phyloP scores from a whole-genome alignment of 805 yeast genomes.

The Blastobotrys mokoenaii region DNA sequence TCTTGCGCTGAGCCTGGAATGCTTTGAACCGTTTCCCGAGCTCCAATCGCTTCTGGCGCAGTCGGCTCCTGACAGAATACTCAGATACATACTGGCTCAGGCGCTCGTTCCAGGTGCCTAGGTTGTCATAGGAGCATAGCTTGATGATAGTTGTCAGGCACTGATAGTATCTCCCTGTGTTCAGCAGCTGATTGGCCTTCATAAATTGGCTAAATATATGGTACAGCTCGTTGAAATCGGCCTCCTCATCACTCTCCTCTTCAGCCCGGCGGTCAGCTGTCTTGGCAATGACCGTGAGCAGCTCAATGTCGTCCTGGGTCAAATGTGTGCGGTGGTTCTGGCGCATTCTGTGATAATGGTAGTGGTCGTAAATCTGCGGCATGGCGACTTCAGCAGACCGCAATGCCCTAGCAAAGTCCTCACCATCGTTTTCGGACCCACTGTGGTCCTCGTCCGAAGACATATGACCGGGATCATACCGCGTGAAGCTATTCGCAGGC shows the following conservation, averaged over 20 bases:
- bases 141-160: constrained; percentile 13
- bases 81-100: constrained; percentile 11
- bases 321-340: too few relatives aligned
- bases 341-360: neutral
- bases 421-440: neutral
- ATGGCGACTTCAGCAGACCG: constrained; percentile 2
- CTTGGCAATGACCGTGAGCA: constrained; percentile 12
- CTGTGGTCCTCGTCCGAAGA: neutral
- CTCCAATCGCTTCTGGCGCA: neutral
- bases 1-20: neutral
- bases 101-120: constrained; percentile 14
- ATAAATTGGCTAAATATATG: constrained; percentile 10
- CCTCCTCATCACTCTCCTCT: neutral
- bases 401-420: constrained; percentile 1
- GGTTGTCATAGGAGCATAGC: constrained; percentile 9
- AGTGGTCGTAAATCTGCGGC: constrained; percentile 1
- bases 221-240: constrained; percentile 14
- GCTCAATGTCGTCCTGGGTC: constrained; percentile 9
- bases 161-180: constrained; percentile 8
- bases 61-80: constrained; percentile 2
- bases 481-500: constrained; percentile 3
- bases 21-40: neutral
- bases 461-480: constrained; percentile 10
- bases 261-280: constrained; percentile 13
- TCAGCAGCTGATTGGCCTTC: constrained; percentile 7